Base-by-base conservation (phyloP, 1,284 basidiomycete species). In the Wolfiporia cocos region DNA sequence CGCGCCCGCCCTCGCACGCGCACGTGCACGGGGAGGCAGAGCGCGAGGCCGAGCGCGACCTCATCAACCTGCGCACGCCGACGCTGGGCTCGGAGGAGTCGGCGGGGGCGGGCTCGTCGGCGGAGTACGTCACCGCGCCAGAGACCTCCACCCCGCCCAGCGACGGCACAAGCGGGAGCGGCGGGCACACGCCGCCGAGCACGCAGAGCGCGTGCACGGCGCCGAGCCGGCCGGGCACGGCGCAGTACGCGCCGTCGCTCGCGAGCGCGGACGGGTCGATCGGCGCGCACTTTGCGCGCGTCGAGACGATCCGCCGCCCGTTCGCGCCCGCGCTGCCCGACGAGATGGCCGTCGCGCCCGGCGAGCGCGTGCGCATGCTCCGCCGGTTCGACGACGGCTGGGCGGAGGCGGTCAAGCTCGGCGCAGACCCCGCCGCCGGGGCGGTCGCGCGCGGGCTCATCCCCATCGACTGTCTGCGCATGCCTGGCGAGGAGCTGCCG, bases 371-470 rank as follows among this genome's bases (percentile, higher is more conserved):
- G 14, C 69, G 62, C 48, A 59, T 86, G 29, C 9, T 81, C 15
- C 63, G 65, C 36, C 54, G 71, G 11, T 86, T 75, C 56, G 76
- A 82, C 48, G 83, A 86, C 54, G 83, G 82, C 0, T 86, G 83
- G 84, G 73, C 77, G 56, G 73, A 68, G 50, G 48, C 68, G 32
- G 49, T 53, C 37, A 43, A 55, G 36, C 51, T 59, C 4, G 66
- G 64, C 1, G 49, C 70, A 32, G 50, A 51, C 23, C n/a, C n/a
- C n/a, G n/a, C n/a, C n/a, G n/a, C n/a, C n/a, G n/a, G n/a, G n/a
- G n/a, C n/a, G n/a, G n/a, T n/a, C n/a, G 32, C 38, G 36, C 49
- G 50, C 30, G 71, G 71, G 1, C 51, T 74, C 31, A 79, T 84
- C 34, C 82, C 81, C 2, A 63, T 82, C 21, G 78, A 82, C 51